Evolutionary conservation across 257 asterid genomes (phyloP).

Genomic region (Nicotiana benthamiana): DNA sequence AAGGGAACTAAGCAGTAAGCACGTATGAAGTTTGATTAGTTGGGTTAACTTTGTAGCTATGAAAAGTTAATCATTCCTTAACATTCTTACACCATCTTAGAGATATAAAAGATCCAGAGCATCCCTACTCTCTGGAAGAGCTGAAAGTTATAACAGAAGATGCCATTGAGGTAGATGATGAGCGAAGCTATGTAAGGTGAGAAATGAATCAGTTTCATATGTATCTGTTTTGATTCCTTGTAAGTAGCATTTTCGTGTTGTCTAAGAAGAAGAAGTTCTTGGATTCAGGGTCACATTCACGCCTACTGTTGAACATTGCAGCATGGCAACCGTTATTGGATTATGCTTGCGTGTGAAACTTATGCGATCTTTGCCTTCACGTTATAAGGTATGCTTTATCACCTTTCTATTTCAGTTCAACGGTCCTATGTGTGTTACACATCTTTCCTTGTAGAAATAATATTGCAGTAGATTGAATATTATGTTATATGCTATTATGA

Average conservation of each 20-base stretch:
- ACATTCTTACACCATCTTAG: constrained; percentile 72
- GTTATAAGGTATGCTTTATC: constrained; percentile 52
- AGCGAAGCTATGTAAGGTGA: constrained; percentile 67
- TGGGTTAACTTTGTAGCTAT: neutral
- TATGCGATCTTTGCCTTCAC: constrained; percentile 77
- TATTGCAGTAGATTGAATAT: neutral
- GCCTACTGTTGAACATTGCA: constrained; percentile 96
- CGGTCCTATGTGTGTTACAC: neutral
- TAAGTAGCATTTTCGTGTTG: neutral
- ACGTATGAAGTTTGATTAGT: neutral
- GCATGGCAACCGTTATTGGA: constrained; percentile 88
- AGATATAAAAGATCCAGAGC: constrained; percentile 98
- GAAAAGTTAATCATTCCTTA: constrained; percentile 39
- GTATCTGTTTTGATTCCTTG: constrained; percentile 1
- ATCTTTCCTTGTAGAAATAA: neutral
- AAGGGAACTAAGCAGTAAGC: neutral
- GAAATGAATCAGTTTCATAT: constrained; percentile 6
- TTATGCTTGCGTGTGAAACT: constrained; percentile 93
- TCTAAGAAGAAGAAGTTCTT: neutral
- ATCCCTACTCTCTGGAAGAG: constrained; percentile 90
- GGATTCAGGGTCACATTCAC: constrained; percentile 76
- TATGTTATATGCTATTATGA: neutral
- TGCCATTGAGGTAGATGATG: constrained; percentile 75
- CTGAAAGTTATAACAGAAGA: constrained; percentile 87
- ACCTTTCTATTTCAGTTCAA: neutral